Base-by-base conservation (phyloP, 371 early-diverging fungal genomes). In the Gilbertella persicaria region DNA sequence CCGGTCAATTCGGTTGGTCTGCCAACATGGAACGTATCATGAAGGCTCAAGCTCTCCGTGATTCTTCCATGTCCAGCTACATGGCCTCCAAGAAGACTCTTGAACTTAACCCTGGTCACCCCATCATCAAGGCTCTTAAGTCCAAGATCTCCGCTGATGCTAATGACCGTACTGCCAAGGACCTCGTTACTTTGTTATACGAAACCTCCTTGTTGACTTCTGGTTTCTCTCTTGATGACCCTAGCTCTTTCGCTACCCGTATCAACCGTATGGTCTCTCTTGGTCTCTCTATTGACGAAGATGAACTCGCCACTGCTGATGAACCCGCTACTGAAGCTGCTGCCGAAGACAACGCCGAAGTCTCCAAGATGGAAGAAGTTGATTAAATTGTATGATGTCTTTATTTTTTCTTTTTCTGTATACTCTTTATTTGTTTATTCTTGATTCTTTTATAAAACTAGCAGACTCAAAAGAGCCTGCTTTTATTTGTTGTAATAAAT, bases 11-110 rank as follows among this genome's bases (percentile, higher is more conserved):
- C 67, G 98, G 98, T 53, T 96, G 98, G 96, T 94, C 98, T 30
- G 96, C 96, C 71, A 97, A 97, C 90, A 97, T 97, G 97, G 99
- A 99, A 81, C 92, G 96, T 80, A 98, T 99, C 89, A 98, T 99
- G 96, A 96, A 93, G 85, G 94, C 98, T 40, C 99, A 99, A 83
- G 97, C 99, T 37, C 89, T 96, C 63, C 93, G 97, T 72, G 97
- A 99, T 79, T 84, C 87, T 42, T 87, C 90, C 66, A 96, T 97
- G 97, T 89, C 93, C 40, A 78, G 90, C 41, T 97, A 96, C 92
- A 95, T 96, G 97, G 93, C 92, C 33, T 90, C 91, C 71, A 99
- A 99, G 93, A 97, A 97, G 91, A 97, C 94, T 46, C 82, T 99
- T 54, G 98, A 98, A 80, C 79, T 99, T 71, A 98, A 99, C 89